Conservation (phyloP, 108 stramenopile species). For the Pseudonitzschia multistriata region DNA sequence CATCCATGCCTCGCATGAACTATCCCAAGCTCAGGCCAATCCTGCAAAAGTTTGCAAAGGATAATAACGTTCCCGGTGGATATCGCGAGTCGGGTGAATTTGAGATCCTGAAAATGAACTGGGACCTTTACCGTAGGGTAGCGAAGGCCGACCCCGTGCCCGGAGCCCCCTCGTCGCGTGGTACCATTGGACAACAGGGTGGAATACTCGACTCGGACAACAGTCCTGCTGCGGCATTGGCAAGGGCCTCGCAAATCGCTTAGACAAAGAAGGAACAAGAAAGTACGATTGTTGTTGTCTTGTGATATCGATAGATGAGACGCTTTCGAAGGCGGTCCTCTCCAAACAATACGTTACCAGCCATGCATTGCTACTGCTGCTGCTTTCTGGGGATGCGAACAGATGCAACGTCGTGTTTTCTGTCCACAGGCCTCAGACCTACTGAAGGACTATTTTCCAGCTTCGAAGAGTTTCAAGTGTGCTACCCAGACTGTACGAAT, state of each 20-base stretch:
- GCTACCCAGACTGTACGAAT: no score
- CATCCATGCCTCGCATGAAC: conserved; percentile 89
- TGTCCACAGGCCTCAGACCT: no score
- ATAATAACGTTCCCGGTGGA: conserved; percentile 88
- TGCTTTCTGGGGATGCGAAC: no score
- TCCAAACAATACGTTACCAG: no score
- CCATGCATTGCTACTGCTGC: no score
- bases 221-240: conserved; percentile 23
- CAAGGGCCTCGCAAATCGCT: not conserved
- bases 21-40: conserved; percentile 73
- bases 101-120: conserved; percentile 82
- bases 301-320: no score
- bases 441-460: no score
- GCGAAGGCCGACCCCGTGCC: conserved; percentile 71
- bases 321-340: no score
- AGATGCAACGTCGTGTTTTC: no score
- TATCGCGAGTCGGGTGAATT: conserved; percentile 83
- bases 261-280: not conserved
- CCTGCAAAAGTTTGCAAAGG: conserved; percentile 82
- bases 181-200: conserved; percentile 68
- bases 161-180: conserved; percentile 77
- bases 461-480: no score
- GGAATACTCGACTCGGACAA: conserved; percentile 46
- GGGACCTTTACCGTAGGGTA: conserved; percentile 74
- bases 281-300: no score